Conservation (phyloP, 2,329 filamentous ascomycete genomes). For the Chalaropsis thielavioides region DNA sequence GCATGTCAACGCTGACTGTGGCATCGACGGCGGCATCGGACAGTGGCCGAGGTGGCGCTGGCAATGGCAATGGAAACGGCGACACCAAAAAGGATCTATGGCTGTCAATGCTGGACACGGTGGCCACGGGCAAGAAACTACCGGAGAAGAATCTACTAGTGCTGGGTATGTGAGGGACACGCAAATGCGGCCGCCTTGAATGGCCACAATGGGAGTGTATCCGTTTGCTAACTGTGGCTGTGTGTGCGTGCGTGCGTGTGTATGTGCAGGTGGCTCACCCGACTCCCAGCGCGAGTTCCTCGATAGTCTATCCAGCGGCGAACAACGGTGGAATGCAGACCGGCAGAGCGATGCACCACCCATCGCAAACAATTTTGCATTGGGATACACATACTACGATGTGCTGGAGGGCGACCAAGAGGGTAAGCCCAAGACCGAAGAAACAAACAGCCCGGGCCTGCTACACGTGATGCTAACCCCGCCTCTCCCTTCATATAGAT, state of each 20-base stretch:
- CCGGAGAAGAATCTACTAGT: slow-evolving; percentile 86
- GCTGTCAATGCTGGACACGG: slow-evolving; percentile 82
- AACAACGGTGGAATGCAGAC: slow-evolving; percentile 39
- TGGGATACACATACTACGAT: slow-evolving; percentile 92
- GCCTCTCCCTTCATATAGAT: slow-evolving; percentile 37
- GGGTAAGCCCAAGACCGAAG: slow-evolving; percentile 36
- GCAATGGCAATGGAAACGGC: slow-evolving; percentile 48
- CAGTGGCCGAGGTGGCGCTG: slow-evolving; percentile 29
- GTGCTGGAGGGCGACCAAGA: slow-evolving; percentile 89
- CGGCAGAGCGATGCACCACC: slow-evolving; percentile 52
- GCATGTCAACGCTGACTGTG: slow-evolving; percentile 44
- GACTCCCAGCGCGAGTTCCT: slow-evolving; percentile 77
- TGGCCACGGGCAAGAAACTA: slow-evolving; percentile 76
- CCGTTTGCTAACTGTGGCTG: slow-evolving; percentile 1
- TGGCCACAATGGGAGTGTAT: slow-evolving; percentile 5
- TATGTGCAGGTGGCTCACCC: slow-evolving; percentile 53
- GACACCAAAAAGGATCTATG: slow-evolving; percentile 81
- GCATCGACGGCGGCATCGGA: slow-evolving; percentile 28
- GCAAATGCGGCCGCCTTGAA: not conserved
- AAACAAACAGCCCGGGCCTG: not conserved
- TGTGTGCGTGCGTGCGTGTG: not conserved
- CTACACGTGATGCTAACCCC: not conserved
- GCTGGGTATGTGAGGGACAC: slow-evolving; percentile 43
- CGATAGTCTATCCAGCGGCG: slow-evolving; percentile 44
- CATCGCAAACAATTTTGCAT: slow-evolving; percentile 78